Evolutionary conservation across 331 rosid species (phyloP).

Genomic region (Acacia pycnantha): DNA sequence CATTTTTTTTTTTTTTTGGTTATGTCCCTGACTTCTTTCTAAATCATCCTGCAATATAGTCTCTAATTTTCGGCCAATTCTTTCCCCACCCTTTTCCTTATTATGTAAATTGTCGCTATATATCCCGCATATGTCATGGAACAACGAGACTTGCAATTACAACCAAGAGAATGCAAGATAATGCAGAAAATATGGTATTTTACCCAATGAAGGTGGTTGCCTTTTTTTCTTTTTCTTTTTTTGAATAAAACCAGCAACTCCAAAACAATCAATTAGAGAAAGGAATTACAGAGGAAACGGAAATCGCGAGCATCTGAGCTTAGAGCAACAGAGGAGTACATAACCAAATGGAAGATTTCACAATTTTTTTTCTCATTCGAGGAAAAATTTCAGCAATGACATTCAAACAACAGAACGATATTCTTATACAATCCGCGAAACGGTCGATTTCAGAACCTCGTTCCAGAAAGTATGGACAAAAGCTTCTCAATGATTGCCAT

Average conservation of each 20-base stretch:
- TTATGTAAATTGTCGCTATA: background rate
- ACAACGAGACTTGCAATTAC: background rate
- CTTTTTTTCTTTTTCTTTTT: background rate
- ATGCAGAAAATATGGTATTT: background rate
- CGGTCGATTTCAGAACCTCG: background rate
- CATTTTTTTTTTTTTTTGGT: background rate
- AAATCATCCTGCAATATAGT: background rate
- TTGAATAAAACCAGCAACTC: background rate
- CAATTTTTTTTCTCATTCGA: background rate
- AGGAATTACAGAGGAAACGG: background rate
- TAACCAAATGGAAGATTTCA: background rate
- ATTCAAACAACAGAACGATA: background rate
- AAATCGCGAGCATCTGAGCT: background rate
- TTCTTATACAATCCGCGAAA: background rate
- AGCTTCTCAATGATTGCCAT: background rate
- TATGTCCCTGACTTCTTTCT: slow-evolving; percentile 18
- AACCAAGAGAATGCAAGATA: background rate
- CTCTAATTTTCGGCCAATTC: background rate
- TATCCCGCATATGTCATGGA: background rate
- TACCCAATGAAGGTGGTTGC: background rate
- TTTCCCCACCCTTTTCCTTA: background rate
- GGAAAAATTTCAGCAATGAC: background rate
- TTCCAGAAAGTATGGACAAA: slow-evolving; percentile 3
- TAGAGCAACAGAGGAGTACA: background rate
- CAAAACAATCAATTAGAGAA: background rate